These are phyloP conservation scores for Blastobotrys mokoenaii DNA, from an alignment of 805 yeast genomes.

Conservation along the genomic window DNA sequence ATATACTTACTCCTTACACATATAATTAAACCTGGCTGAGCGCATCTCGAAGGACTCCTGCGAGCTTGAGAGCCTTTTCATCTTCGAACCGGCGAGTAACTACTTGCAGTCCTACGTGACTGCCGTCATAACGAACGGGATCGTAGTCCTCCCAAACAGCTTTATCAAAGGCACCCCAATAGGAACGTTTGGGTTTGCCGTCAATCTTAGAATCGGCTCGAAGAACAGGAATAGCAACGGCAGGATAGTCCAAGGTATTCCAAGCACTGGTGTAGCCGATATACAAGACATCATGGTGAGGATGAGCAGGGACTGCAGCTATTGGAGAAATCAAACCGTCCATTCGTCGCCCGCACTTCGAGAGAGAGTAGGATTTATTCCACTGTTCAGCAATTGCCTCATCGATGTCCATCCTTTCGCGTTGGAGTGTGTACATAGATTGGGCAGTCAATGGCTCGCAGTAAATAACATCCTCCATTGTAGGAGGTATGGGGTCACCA, in stretches of 20 bases:
- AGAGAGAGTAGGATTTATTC: neutral
- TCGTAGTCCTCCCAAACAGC: slow-evolving; percentile 33
- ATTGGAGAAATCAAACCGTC: slow-evolving; percentile 12
- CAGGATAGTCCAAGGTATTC: slow-evolving; percentile 16
- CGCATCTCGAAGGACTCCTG: slow-evolving; percentile 1
- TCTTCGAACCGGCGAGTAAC: slow-evolving; percentile 49
- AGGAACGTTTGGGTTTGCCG: slow-evolving; percentile 2
- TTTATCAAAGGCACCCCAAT: slow-evolving; percentile 21
- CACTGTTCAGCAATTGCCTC: neutral
- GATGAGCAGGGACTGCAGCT: slow-evolving; percentile 2
- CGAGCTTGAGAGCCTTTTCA: slow-evolving; percentile 40
- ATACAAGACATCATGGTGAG: slow-evolving; percentile 20
- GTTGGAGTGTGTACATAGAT: neutral
- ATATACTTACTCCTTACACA: too few relatives aligned
- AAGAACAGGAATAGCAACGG: slow-evolving; percentile 14
- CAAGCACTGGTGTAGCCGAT: slow-evolving; percentile 46
- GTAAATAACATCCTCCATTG: neutral
- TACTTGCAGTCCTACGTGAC: slow-evolving; percentile 49
- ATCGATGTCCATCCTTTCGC: neutral
- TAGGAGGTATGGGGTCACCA: neutral
- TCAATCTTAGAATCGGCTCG: slow-evolving; percentile 37
- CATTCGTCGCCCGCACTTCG: slow-evolving; percentile 17
- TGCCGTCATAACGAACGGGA: slow-evolving; percentile 38
- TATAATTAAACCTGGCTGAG: neutral
- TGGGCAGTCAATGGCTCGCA: neutral